Evolutionary conservation across 2,329 filamentous ascomycete genomes (phyloP).

Genomic region (Paraphoma chrysanthemicola): DNA sequence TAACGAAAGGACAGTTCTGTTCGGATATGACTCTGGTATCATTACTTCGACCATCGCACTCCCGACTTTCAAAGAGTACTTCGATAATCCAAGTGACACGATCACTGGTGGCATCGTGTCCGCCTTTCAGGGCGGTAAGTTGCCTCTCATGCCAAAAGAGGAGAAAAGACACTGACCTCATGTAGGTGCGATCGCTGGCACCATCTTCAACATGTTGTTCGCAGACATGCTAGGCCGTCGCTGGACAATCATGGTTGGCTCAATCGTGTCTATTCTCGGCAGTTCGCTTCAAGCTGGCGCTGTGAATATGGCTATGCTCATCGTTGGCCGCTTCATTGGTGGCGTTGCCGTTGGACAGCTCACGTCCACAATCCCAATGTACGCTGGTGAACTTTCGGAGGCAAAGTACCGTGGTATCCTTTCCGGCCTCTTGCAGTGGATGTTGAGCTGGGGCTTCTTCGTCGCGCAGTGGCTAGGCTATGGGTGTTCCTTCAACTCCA

Average conservation of each 20-base stretch:
- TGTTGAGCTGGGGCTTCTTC: constrained; percentile 48
- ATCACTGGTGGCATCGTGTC: constrained; percentile 45
- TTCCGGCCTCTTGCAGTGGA: constrained; percentile 63
- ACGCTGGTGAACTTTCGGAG: constrained; percentile 41
- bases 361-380: constrained; percentile 26
- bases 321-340: constrained; percentile 59
- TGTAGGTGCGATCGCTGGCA: constrained; percentile 24
- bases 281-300: constrained; percentile 48
- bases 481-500: constrained; percentile 37
- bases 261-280: constrained; percentile 42
- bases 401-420: constrained; percentile 56
- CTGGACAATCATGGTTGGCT: constrained; percentile 44
- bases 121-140: constrained; percentile 42
- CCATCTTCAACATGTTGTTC: constrained; percentile 21
- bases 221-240: constrained; percentile 21
- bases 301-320: constrained; percentile 52
- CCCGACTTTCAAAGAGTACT: constrained; percentile 35
- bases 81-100: constrained; percentile 31
- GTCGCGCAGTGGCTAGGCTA: constrained; percentile 50
- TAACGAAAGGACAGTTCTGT: constrained; percentile 23
- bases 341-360: constrained; percentile 56
- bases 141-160: no score
- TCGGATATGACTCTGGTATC: constrained; percentile 44
- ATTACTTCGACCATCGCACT: constrained; percentile 42
- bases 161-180: no score